These are phyloP conservation scores for Penicillium coffeae DNA, from an alignment of 495 filamentous ascomycete genomes.

Conservation along the genomic window DNA sequence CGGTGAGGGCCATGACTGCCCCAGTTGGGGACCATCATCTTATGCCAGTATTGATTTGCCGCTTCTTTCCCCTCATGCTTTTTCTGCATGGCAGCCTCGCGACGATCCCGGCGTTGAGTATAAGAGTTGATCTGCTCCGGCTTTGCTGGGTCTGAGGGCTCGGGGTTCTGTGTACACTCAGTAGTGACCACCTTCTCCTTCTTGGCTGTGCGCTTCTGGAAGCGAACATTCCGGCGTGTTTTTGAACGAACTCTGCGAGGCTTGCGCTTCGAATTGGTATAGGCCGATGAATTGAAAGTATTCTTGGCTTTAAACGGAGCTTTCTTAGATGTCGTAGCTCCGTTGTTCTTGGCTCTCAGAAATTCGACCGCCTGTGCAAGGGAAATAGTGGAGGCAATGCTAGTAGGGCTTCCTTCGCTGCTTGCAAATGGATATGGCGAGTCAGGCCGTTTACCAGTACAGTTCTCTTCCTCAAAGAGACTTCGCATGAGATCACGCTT, in stretches of 20 bases:
- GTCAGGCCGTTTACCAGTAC: not conserved
- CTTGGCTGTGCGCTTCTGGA: slow-evolving; percentile 6
- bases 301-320: not conserved
- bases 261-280: not conserved
- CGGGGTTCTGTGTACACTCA: too few relatives aligned
- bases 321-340: not conserved
- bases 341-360: not conserved
- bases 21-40: slow-evolving; percentile 18
- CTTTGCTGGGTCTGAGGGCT: too few relatives aligned
- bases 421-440: not conserved
- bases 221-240: not conserved
- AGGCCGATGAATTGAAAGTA: not conserved
- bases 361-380: not conserved
- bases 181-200: not conserved
- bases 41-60: slow-evolving; percentile 17
- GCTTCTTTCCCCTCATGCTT: slow-evolving; percentile 6
- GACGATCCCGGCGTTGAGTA: slow-evolving; percentile 26
- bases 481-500: not conserved
- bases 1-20: slow-evolving; percentile 1
- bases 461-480: not conserved
- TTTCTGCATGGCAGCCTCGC: slow-evolving; percentile 8
- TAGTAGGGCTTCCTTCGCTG: slow-evolving; percentile 1
- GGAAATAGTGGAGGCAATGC: slow-evolving; percentile 1
- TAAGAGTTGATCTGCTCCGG: slow-evolving; percentile 14
- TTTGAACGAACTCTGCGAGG: not conserved